Conservation (phyloP, 257 asterid genomes). For the Nicotiana tabacum region DNA sequence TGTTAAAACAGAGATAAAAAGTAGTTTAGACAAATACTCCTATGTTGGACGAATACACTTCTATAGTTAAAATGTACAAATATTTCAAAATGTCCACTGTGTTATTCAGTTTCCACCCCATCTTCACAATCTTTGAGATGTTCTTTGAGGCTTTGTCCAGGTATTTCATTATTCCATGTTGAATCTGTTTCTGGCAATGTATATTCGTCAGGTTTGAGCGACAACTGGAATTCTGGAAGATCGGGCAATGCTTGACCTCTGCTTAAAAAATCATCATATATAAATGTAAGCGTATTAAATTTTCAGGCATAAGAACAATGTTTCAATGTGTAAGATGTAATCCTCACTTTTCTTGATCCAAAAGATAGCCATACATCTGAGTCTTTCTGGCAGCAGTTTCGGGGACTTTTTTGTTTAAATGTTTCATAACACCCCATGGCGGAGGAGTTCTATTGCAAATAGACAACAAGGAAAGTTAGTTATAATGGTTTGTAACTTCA, state of each 20-base stretch:
- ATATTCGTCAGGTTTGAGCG: constrained; percentile 72
- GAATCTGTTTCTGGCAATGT: constrained; percentile 53
- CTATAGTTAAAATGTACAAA: neutral
- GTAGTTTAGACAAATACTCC: no score
- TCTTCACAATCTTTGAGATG: constrained; percentile 38
- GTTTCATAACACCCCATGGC: constrained; percentile 78
- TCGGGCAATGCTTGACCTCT: constrained; percentile 51
- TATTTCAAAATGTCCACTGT: neutral
- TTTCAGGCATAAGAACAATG: neutral
- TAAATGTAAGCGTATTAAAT: neutral
- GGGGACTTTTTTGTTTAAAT: constrained; percentile 67
- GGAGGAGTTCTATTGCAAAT: constrained; percentile 50
- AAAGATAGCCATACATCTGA: constrained; percentile 65
- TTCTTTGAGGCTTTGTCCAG: constrained; percentile 38
- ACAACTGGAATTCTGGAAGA: constrained; percentile 79
- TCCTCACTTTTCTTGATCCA: constrained; percentile 63
- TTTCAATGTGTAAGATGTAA: neutral
- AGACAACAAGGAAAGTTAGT: neutral
- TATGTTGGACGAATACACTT: neutral
- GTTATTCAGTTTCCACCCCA: constrained; percentile 14
- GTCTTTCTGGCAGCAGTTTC: constrained; percentile 71
- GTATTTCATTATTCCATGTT: constrained; percentile 49
- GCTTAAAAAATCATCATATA: constrained; percentile 2
- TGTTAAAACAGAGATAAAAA: no score
- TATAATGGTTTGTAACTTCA: neutral